These are phyloP conservation scores for Thyridium curvatum DNA, from an alignment of 2,329 filamentous ascomycete genomes.

Conservation along the genomic window DNA sequence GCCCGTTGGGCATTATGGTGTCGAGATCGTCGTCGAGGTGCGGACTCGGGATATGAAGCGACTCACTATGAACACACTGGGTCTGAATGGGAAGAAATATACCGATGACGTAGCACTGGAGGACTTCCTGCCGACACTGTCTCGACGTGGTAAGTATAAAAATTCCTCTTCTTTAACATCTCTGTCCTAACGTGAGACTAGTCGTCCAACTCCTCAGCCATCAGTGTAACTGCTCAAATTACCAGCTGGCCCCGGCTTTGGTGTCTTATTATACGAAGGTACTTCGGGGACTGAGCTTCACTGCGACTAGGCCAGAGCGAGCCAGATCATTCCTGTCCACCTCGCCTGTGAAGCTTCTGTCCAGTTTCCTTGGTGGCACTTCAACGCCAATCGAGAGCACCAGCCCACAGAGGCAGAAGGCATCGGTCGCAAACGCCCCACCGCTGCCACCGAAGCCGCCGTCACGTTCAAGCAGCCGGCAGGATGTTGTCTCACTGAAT, in stretches of 20 bases:
- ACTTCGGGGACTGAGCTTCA: constrained; percentile 61
- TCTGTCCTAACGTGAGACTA: constrained; percentile 20
- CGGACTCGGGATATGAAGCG: constrained; percentile 44
- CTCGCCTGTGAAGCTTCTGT: constrained; percentile 89
- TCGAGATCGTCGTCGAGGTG: constrained; percentile 66
- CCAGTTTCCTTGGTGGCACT: constrained; percentile 66
- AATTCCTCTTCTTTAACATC: no score
- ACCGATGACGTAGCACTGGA: constrained; percentile 67
- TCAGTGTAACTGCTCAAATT: constrained; percentile 63
- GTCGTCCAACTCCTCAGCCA: constrained; percentile 67
- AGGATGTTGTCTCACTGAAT: constrained; percentile 41
- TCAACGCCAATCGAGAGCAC: constrained; percentile 21
- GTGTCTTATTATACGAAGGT: constrained; percentile 75
- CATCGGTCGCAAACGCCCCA: constrained; percentile 18
- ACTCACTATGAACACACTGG: constrained; percentile 46
- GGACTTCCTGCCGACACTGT: constrained; percentile 69
- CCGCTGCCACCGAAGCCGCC: constrained; percentile 27
- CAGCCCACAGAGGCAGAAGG: constrained; percentile 22
- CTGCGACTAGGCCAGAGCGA: constrained; percentile 53
- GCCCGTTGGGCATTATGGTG: constrained; percentile 59
- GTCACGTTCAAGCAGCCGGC: constrained; percentile 37
- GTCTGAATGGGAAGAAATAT: constrained; percentile 64
- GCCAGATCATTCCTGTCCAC: constrained; percentile 64
- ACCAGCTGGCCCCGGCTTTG: constrained; percentile 57
- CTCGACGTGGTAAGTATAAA: constrained; percentile 57